Evolutionary conservation across 1,284 basidiomycete species (phyloP).

Genomic region (Cutaneotrichosporon sp.): DNA sequence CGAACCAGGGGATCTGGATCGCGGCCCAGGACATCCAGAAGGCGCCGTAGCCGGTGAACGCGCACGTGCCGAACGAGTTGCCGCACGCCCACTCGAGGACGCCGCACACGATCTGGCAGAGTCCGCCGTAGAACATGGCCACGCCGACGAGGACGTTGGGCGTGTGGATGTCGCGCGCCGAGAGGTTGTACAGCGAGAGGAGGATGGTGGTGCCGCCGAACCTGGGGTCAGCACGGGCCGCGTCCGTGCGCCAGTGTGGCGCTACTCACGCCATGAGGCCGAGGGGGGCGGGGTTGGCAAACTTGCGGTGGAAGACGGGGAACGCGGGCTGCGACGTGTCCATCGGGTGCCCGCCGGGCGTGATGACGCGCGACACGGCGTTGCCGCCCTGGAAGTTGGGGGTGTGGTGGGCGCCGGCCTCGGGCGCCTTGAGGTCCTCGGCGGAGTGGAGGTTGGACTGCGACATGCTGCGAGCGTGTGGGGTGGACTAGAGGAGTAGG

Average conservation of each 20-base stretch:
- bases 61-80: slow-evolving; percentile 63
- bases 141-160: slow-evolving; percentile 81
- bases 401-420: slow-evolving; percentile 1
- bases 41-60: slow-evolving; percentile 77
- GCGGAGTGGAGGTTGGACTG: neutral
- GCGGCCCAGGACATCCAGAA: slow-evolving; percentile 58
- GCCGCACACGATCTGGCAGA: slow-evolving; percentile 64
- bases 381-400: slow-evolving; percentile 34
- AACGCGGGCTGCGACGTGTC: slow-evolving; percentile 50
- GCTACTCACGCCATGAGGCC: slow-evolving; percentile 53
- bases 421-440: slow-evolving; percentile 7
- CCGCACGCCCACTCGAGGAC: slow-evolving; percentile 70
- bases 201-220: slow-evolving; percentile 60
- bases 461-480: neutral
- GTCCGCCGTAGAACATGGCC: slow-evolving; percentile 73
- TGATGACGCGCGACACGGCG: slow-evolving; percentile 36
- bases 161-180: slow-evolving; percentile 51
- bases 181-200: slow-evolving; percentile 55
- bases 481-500: too few species aligned
- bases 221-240: slow-evolving; percentile 6
- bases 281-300: slow-evolving; percentile 60
- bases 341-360: slow-evolving; percentile 50
- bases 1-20: slow-evolving; percentile 47
- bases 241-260: neutral
- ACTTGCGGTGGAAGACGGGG: slow-evolving; percentile 53